phyloP scores from a whole-genome alignment of 2,329 filamentous ascomycete species.

The Monilinia fructigena region DNA sequence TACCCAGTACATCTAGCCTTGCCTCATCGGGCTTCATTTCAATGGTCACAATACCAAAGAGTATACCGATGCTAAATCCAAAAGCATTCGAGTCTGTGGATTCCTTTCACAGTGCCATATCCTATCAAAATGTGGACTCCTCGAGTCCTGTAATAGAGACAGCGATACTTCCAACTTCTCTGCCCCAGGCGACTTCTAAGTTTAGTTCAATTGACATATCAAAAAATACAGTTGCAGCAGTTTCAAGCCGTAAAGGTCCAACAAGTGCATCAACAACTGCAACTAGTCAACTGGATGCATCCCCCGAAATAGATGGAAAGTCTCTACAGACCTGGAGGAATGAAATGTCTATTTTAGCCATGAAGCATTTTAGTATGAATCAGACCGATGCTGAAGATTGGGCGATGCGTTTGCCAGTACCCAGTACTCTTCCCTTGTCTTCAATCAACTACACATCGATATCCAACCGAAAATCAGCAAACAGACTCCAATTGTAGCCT shows the following conservation, averaged over 20 bases:
- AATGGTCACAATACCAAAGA: neutral
- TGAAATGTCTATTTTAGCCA: conserved; percentile 19
- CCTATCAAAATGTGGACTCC: neutral
- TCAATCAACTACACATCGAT: neutral
- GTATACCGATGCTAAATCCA: conserved; percentile 11
- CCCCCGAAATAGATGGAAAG: neutral
- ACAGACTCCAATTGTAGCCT: conserved; percentile 52
- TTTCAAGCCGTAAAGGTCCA: neutral
- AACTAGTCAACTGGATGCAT: neutral
- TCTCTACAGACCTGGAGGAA: conserved; percentile 19
- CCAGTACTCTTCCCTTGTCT: neutral
- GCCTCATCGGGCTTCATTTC: conserved; percentile 1
- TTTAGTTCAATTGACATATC: neutral
- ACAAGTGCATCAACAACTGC: neutral
- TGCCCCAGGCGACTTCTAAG: neutral
- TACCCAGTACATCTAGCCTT: neutral
- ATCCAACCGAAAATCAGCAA: neutral
- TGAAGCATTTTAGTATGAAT: conserved; percentile 23
- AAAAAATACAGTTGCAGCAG: neutral
- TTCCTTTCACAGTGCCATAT: conserved; percentile 25
- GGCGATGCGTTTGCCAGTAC: conserved; percentile 1
- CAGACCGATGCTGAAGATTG: conserved; percentile 16
- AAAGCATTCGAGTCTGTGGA: conserved; percentile 23
- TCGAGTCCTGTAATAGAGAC: neutral
- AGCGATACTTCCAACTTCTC: neutral